Base-by-base conservation (phyloP, 148 eudicot species). In the Spergularia marina region DNA sequence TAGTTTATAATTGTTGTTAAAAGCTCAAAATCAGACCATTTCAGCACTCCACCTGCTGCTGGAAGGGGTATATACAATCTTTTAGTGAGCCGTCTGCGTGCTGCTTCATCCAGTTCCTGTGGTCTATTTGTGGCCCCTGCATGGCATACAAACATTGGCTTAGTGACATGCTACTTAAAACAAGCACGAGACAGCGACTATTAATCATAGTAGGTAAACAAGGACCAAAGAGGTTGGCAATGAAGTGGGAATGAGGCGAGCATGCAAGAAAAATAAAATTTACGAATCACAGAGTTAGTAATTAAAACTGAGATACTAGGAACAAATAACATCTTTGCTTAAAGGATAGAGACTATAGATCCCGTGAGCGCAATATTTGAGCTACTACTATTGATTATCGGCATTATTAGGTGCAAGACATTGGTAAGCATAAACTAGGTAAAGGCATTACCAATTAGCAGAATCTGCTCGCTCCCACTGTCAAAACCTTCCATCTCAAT, bases 401-500 rank as follows among this genome's bases (percentile, higher is more conserved):
- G 55, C 61, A 21, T 13, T 36, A 36, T 25, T 13, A 47, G 49
- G 17, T 55, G 40, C 39, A 40, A 59, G 17, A 40, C n/a, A 59
- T 53, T 18, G 64, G 59, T 20, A 59, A 57, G 17, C 30, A 15
- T 69, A 14, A 67, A 68, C 17, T 12, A 68, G 34, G 60, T 25
- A 16, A 53, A 14, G 73, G 34, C 4, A 12, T 82, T 70, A 96
- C 99, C 99, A 89, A 96, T 92, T 9, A 92, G 90, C 73, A 92
- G 87, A 85, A 96, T 84, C 83, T 96, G 99, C 86, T 96, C 99
- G 72, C 75, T 89, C 41, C 85, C 98, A 74, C 85, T 77, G 80
- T 96, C 99, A 85, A 96, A 96, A 58, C 99, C 99, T 87, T 96
- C 99, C 98, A 95, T 95, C 83, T 96, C 99, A 34, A 96, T 96